Base-by-base conservation (phyloP, 257 asterid species). In the Forsythia suspensa region DNA sequence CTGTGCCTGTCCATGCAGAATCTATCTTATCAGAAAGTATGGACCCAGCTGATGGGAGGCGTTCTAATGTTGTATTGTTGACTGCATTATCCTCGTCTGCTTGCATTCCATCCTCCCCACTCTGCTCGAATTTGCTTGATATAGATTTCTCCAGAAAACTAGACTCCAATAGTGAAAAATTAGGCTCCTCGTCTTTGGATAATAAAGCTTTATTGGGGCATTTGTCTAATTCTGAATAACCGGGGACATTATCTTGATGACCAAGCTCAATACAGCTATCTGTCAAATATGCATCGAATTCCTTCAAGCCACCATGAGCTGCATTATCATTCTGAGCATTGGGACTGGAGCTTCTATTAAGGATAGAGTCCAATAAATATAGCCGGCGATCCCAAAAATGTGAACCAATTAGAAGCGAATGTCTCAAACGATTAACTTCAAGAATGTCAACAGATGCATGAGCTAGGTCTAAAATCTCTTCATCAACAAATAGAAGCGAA, bases 1-100 rank as follows among this genome's bases (percentile, higher is more conserved):
- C 92, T 46, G 93, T 88, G 79, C 99, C 99, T 44, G 94, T 89
- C 98, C 99, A 95, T 18, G 92, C 97, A 52, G 87, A 92, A 86
- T 95, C 99, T 59, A 95, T 95, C 84, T 89, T 85, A 76, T 95
- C 98, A 20, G 99, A 93, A 61, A 96, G 93, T 74, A 85, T 85
- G 2, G 97, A 86, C 46, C 84, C 98, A 73, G 92, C 97, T 6
- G 96, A 91, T 9, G 96, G 91, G 46, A 74, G 85, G 41, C 85
- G 90, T 85, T 87, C 92, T 63, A 91, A 80, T 21, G 94, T 55
- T 59, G 87, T 59, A 39, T 34, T 55, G 48, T 69, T 80, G 77
- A 52, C 38, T n/a, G 44, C 59, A 65, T 75, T 83, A 52, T 82
- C 83, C 38, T 78, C 84, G 51, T 75, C 86, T 66, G 20, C 71